Conservation (phyloP, 2,329 filamentous ascomycete genomes). For the Dothistroma pini region DNA sequence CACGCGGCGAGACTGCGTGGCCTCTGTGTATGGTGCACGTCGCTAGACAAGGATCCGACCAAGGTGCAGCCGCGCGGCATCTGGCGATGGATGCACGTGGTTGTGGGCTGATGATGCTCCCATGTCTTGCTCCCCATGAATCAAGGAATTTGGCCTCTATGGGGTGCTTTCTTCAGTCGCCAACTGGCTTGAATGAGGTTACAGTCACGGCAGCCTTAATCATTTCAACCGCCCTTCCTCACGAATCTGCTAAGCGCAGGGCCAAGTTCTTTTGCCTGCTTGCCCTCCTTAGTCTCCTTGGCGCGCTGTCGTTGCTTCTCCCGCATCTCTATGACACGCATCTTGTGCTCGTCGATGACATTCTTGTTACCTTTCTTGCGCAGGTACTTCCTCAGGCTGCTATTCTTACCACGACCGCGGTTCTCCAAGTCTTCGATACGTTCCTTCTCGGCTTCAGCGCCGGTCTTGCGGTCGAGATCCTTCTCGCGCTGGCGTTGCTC, state of each 20-base stretch:
- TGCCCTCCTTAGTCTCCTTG: slow-evolving; percentile 62
- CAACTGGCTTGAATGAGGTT: not conserved
- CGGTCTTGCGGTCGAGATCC: slow-evolving; percentile 67
- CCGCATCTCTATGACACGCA: slow-evolving; percentile 80
- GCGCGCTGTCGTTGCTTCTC: slow-evolving; percentile 64
- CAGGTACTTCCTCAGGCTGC: slow-evolving; percentile 79
- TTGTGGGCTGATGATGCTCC: no score
- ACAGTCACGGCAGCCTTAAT: not conserved
- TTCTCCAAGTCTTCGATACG: slow-evolving; percentile 63
- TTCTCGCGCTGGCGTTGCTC: slow-evolving; percentile 72
- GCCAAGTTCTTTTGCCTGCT: slow-evolving; percentile 73
- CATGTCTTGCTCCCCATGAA: no score
- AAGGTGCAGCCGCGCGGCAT: no score
- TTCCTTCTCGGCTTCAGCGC: slow-evolving; percentile 47
- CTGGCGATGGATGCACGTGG: no score
- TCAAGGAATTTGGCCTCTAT: no score
- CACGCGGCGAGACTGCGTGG: no score
- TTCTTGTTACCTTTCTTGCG: slow-evolving; percentile 91
- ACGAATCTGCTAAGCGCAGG: slow-evolving; percentile 84
- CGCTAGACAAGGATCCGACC: no score
- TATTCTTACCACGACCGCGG: slow-evolving; percentile 83
- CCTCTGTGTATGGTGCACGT: no score
- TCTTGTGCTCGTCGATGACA: slow-evolving; percentile 90
- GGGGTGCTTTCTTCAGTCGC: no score
- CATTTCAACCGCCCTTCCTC: slow-evolving; percentile 52